Conservation (phyloP, 345 rosid genomes). For the Pugionium cornutum region DNA sequence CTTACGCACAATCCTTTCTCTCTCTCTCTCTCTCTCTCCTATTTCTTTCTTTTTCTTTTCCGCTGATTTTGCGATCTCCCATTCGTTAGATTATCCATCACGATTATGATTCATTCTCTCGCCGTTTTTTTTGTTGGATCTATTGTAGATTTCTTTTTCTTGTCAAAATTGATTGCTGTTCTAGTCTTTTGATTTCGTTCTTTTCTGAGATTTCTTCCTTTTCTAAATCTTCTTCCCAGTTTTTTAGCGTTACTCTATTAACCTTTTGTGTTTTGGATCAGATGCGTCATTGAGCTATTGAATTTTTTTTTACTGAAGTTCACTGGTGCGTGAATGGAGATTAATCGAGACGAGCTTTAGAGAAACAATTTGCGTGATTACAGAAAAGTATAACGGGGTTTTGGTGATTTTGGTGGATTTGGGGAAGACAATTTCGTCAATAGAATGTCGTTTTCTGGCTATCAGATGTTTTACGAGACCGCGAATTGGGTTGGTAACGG, state of each 20-base stretch:
- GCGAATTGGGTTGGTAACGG: slow-evolving; percentile 1
- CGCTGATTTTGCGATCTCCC: slow-evolving; percentile 24
- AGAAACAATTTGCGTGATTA: not conserved
- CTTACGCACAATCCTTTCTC: slow-evolving; percentile 13
- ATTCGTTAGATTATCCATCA: slow-evolving; percentile 20
- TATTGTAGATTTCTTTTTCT: slow-evolving; percentile 14
- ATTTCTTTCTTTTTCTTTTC: not conserved
- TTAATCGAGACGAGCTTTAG: not conserved
- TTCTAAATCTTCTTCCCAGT: not conserved
- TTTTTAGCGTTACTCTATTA: not conserved
- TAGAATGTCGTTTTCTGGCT: not conserved
- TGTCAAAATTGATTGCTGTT: not conserved
- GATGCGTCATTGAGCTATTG: slow-evolving; percentile 9
- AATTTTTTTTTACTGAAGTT: not conserved
- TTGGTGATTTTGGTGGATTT: slow-evolving; percentile 5
- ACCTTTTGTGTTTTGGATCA: not conserved
- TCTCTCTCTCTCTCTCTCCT: not conserved
- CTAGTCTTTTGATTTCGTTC: not conserved
- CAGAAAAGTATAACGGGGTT: not conserved
- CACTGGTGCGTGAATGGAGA: slow-evolving; percentile 11
- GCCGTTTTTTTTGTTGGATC: slow-evolving; percentile 25
- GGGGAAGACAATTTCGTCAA: slow-evolving; percentile 10
- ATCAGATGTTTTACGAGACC: slow-evolving; percentile 10
- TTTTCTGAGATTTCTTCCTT: not conserved
- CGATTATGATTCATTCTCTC: slow-evolving; percentile 17